Conservation (phyloP, 148 eudicot genomes). For the Vaccinium corymbosum region DNA sequence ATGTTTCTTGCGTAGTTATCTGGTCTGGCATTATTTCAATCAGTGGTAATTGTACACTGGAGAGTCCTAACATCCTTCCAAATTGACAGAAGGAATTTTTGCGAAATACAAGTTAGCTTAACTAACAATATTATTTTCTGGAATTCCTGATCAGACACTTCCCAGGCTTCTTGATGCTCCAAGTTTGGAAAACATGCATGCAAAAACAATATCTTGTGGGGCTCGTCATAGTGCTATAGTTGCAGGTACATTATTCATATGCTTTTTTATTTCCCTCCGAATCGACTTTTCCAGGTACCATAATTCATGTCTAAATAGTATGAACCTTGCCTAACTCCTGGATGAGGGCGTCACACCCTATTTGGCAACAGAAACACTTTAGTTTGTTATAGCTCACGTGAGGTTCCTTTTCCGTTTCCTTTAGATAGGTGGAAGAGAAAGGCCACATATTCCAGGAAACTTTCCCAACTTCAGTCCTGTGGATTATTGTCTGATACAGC, state of each 20-base stretch:
- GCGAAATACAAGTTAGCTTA: not conserved
- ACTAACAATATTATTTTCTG: not conserved
- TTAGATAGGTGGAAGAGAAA: not conserved
- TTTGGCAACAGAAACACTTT: not conserved
- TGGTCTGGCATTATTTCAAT: conserved; percentile 4
- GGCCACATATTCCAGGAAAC: not conserved
- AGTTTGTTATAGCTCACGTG: not conserved
- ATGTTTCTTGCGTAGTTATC: not conserved
- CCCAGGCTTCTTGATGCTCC: conserved; percentile 88
- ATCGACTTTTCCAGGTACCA: not conserved
- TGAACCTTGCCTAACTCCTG: not conserved
- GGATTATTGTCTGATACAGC: not conserved
- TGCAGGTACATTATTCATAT: conserved; percentile 48
- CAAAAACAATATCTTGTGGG: conserved; percentile 77
- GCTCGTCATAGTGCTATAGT: conserved; percentile 94
- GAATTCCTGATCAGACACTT: conserved; percentile 48
- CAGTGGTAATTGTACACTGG: not conserved
- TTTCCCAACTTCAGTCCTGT: not conserved
- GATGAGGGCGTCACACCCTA: not conserved
- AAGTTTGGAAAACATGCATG: conserved; percentile 59
- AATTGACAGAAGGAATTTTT: not conserved
- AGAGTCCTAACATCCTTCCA: not conserved
- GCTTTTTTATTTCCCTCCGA: not conserved
- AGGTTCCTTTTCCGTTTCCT: not conserved
- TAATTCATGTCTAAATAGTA: not conserved